Base-by-base conservation (phyloP, 2,329 filamentous ascomycete species). In the Aspergillus proliferans region DNA sequence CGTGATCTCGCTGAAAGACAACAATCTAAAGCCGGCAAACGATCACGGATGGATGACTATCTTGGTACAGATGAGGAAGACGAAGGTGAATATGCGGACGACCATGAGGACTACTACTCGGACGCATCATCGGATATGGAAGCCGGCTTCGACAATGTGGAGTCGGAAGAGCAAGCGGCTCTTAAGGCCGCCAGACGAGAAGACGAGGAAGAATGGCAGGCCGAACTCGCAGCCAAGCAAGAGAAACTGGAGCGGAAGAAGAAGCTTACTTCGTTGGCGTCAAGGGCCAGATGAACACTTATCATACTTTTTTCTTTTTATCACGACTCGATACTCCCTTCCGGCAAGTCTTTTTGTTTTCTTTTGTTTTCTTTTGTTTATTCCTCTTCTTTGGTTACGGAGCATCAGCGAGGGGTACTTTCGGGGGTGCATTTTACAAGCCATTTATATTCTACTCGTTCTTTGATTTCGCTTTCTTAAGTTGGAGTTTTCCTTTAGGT, bases 51-150 rank as follows among this genome's bases (percentile, higher is more conserved):
- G 52, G 67, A 76, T 46, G 71, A 73, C 52, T 75, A 75, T 56
- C 64, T 75, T 34, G 71, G 60, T 9, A 75, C 73, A 0, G 74
- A 76, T 43, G 73, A 75, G 54, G 71, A 76, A 59, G 74, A 75
- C 15, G 71, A 75, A 54, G 71, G 67, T 3, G 70, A 71, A 10
- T 68, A 64, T 47, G 69, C 61, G 18, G 65, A 67, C 30, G 66
- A 63, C 36, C 67, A 69, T 45, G 67, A 72, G 10, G 70, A 72
- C 52, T 69, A 70, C 51, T 72, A 69, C 45, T 40, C 38, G n/a
- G 75, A 71, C 1, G 72, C 74, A 34, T 74, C 71, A 6, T 74
- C 72, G n/a, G 74, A 75, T 51, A 77, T 77, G 75, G 75, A 77
- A 59, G 75, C 73, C 45, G 75, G 73, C 19, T 62, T 71, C 18